These are phyloP conservation scores for Candolleomyces eurysporus DNA, from an alignment of 768 basidiomycete species.

Conservation along the genomic window DNA sequence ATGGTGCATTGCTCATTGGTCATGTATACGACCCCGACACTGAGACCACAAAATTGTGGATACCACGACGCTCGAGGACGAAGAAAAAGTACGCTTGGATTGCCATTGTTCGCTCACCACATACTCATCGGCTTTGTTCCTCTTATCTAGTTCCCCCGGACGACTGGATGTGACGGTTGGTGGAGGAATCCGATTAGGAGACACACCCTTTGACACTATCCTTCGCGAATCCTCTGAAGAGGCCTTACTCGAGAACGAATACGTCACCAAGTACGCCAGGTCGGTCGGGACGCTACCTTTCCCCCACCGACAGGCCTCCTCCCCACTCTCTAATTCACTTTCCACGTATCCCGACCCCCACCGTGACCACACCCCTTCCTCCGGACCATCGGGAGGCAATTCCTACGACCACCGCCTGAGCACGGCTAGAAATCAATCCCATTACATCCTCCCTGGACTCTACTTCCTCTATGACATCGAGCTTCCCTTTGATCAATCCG, in stretches of 20 bases:
- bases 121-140: background rate
- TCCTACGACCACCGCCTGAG: background rate
- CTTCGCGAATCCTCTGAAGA: conserved; percentile 43
- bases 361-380: background rate
- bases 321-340: conserved; percentile 18
- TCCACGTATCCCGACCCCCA: background rate
- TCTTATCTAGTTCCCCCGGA: conserved; percentile 30
- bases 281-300: conserved; percentile 37
- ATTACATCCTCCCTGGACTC: conserved; percentile 44
- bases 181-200: conserved; percentile 41
- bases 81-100: conserved; percentile 36
- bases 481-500: conserved; percentile 31
- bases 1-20: conserved; percentile 42
- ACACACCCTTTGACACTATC: conserved; percentile 33
- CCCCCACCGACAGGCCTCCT: conserved; percentile 28
- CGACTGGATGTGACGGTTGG: conserved; percentile 42
- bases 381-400: background rate
- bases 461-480: conserved; percentile 45
- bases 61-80: conserved; percentile 37
- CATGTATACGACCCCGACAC: conserved; percentile 29
- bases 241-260: conserved; percentile 36
- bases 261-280: conserved; percentile 28
- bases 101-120: background rate
- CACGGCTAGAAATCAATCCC: conserved; percentile 20
- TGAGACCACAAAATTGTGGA: conserved; percentile 32